Evolutionary conservation across 768 basidiomycete genomes (phyloP).

Genomic region (Lentinula lateritia): DNA sequence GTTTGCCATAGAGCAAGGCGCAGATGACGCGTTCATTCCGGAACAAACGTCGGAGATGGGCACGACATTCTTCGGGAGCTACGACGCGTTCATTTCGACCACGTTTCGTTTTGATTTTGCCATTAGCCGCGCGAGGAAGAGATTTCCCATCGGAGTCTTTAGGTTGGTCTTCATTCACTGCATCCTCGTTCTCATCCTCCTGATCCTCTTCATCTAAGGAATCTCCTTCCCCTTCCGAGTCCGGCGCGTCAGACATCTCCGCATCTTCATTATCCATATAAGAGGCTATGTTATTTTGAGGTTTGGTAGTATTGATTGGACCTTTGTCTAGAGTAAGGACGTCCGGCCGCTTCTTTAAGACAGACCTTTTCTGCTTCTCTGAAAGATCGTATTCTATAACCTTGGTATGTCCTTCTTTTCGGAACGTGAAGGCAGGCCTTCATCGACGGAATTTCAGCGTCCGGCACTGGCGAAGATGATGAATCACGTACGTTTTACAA

Average conservation of each 20-base stretch:
- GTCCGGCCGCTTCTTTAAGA: constrained; percentile 64
- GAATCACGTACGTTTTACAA: constrained; percentile 70
- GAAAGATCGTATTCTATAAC: constrained; percentile 91
- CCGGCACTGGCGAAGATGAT: constrained; percentile 25
- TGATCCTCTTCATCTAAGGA: constrained; percentile 27
- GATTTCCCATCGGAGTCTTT: constrained; percentile 25
- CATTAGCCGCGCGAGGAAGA: constrained; percentile 69
- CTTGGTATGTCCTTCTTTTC: constrained; percentile 92
- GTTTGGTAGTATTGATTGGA: constrained; percentile 17
- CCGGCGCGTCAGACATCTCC: constrained; percentile 39
- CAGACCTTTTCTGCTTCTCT: constrained; percentile 63
- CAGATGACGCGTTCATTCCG: constrained; percentile 77
- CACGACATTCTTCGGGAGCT: constrained; percentile 87
- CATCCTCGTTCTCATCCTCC: constrained; percentile 43
- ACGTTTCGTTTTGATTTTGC: constrained; percentile 66
- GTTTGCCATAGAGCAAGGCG: constrained; percentile 85
- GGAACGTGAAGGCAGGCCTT: constrained; percentile 79
- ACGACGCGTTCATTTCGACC: constrained; percentile 90
- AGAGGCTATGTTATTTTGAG: constrained; percentile 17
- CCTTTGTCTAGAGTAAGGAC: constrained; percentile 58
- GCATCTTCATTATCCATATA: constrained; percentile 34
- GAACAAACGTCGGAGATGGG: constrained; percentile 88
- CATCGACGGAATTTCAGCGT: constrained; percentile 1
- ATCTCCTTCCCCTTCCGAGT: constrained; percentile 37
- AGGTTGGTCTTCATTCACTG: constrained; percentile 38